Conservation (phyloP, 2,329 filamentous ascomycete genomes). For the Calonectria hawksworthii region DNA sequence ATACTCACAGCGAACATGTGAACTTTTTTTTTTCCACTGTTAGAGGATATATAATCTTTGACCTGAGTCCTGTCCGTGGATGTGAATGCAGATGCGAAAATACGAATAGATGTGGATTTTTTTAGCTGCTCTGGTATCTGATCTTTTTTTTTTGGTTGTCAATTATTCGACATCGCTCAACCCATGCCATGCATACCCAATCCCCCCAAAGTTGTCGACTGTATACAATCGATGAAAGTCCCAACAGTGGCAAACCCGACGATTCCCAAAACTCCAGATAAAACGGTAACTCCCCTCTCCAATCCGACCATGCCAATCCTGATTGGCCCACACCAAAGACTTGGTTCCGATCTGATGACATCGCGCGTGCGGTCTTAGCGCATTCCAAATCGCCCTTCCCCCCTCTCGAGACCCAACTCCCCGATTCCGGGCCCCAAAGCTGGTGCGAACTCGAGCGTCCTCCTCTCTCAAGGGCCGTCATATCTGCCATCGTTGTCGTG, state of each 20-base stretch:
- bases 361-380: neutral
- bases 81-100: neutral
- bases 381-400: neutral
- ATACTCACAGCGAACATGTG: neutral
- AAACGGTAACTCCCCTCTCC: neutral
- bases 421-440: neutral
- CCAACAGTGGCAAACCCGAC: constrained; percentile 13
- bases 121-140: constrained; percentile 29
- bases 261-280: constrained; percentile 37
- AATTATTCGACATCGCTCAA: constrained; percentile 31
- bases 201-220: constrained; percentile 19
- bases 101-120: neutral
- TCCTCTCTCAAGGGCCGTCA: constrained; percentile 49
- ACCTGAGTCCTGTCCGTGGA: no score
- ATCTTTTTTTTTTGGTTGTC: neutral
- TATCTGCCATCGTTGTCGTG: constrained; percentile 53
- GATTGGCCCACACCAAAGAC: neutral
- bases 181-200: constrained; percentile 20
- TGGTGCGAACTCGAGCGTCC: no score
- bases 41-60: neutral
- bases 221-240: constrained; percentile 11
- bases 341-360: neutral
- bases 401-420: neutral
- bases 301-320: neutral
- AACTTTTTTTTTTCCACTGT: neutral